phyloP scores from a whole-genome alignment of 129 eudicot species.

The Escallonia herrerae region DNA sequence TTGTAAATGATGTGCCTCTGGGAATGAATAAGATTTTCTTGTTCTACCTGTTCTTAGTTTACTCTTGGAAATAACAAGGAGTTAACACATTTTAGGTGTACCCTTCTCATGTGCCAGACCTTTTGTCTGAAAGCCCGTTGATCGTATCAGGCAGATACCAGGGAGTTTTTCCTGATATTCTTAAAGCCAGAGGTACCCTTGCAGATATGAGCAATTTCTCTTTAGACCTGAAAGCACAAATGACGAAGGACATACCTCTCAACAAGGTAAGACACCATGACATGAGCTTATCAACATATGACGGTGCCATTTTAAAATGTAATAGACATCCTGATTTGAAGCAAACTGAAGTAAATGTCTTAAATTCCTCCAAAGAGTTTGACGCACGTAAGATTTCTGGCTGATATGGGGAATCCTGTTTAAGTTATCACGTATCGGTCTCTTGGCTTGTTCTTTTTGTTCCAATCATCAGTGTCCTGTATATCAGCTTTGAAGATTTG shows the following conservation, averaged over 20 bases:
- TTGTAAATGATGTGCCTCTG: neutral
- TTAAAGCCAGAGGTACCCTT: constrained; percentile 49
- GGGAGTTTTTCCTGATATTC: constrained; percentile 59
- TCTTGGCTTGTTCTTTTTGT: too few species aligned
- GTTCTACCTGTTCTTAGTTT: neutral
- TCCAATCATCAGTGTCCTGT: too few species aligned
- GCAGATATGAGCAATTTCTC: constrained; percentile 51
- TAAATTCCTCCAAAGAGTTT: too few species aligned
- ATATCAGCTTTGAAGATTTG: too few species aligned
- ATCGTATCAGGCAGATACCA: constrained; percentile 64
- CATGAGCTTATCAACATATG: too few species aligned
- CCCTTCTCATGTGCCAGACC: constrained; percentile 72
- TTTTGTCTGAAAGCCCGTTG: constrained; percentile 64
- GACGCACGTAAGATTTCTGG: neutral
- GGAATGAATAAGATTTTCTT: neutral
- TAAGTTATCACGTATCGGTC: too few species aligned
- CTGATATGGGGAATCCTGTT: too few species aligned
- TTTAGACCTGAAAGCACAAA: constrained; percentile 51
- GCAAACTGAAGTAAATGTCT: too few species aligned
- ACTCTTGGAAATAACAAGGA: neutral
- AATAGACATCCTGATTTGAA: neutral
- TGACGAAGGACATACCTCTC: constrained; percentile 63
- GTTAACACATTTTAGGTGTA: constrained; percentile 40
- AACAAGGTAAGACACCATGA: constrained; percentile 35
- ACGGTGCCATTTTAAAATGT: neutral